phyloP scores from a whole-genome alignment of 345 rosid species.

The Moricandia moricandioides region DNA sequence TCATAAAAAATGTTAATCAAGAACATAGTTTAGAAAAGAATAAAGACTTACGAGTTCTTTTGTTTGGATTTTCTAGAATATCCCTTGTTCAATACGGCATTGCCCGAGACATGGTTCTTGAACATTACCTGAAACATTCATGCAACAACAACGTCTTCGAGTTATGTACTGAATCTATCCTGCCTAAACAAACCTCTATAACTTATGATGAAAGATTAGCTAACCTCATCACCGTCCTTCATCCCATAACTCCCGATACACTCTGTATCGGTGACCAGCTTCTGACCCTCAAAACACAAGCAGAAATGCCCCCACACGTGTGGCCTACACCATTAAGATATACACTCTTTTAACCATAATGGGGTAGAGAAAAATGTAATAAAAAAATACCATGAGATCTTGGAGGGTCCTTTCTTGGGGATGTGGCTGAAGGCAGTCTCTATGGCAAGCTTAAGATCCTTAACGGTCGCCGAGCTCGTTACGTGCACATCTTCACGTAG shows the following conservation, averaged over 20 bases:
- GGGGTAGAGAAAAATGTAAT: not conserved
- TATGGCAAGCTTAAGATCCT: constrained; percentile 70
- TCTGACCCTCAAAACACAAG: constrained; percentile 59
- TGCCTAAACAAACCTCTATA: not conserved
- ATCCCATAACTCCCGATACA: constrained; percentile 55
- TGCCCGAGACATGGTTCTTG: constrained; percentile 55
- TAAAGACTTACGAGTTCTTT: constrained; percentile 46
- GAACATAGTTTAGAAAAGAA: not conserved
- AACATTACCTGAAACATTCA: constrained; percentile 59
- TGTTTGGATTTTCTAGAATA: constrained; percentile 41
- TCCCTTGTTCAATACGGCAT: constrained; percentile 37
- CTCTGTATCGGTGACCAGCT: constrained; percentile 59
- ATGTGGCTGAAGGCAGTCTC: constrained; percentile 63
- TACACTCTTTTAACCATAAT: not conserved
- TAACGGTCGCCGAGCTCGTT: constrained; percentile 53
- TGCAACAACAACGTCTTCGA: not conserved
- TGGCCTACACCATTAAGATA: constrained; percentile 47
- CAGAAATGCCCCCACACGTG: constrained; percentile 96
- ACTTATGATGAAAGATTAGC: not conserved
- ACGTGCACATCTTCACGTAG: constrained; percentile 54
- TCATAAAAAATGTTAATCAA: not conserved
- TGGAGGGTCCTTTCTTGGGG: constrained; percentile 62
- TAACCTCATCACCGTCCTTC: constrained; percentile 82
- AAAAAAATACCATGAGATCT: constrained; percentile 75
- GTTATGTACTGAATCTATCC: not conserved